Base-by-base conservation (phyloP, 2,329 filamentous ascomycete genomes). In the Clathrospora elynae region DNA sequence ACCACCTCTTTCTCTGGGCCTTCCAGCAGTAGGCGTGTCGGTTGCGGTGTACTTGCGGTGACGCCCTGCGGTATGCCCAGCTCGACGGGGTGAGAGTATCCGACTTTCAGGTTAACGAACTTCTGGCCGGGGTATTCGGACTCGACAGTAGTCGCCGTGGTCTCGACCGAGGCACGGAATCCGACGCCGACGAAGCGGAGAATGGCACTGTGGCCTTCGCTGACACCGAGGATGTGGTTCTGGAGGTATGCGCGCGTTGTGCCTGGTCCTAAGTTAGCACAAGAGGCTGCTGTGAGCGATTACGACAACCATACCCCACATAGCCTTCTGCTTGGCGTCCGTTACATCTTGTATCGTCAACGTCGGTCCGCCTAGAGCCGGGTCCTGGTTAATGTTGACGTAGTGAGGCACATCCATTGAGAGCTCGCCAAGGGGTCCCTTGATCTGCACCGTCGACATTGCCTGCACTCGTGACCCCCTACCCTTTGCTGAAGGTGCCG, bases 31-130 rank as follows among this genome's bases (percentile, higher is more conserved):
- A 99, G 89, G 46, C 91, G 84, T 22, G 93, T 99, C 28, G 92
- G 90, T 71, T 95, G 87, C 24, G 93, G 91, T 46, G 87, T 88
- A 71, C 85, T 92, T 12, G 91, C 93, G 66, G 82, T 90, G 30
- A 99, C 84, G 17, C 91, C 90, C 57, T 78, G 63, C 1, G 93
- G 93, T 33, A 97, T 83, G 3, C 84, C 84, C 66, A 96, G 78
- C 73, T 99, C 92, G 54, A 99, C 88, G 0, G 92, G 88, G 78
- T 99, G 93, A 51, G 92, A 95, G 74, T 90, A 99, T 44, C 93
- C 93, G 41, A 99, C 88, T 79, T 97, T 97, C 55, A 99, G 77
- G 51, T 87, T 90, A 28, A 99, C 85, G 61, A 95, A 95, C 67
- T 90, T 81, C 73, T 96, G 91, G 28, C 87, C 90, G 0, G 83